Conservation (phyloP, 2,329 filamentous ascomycete genomes). For the Xylariales sp. region DNA sequence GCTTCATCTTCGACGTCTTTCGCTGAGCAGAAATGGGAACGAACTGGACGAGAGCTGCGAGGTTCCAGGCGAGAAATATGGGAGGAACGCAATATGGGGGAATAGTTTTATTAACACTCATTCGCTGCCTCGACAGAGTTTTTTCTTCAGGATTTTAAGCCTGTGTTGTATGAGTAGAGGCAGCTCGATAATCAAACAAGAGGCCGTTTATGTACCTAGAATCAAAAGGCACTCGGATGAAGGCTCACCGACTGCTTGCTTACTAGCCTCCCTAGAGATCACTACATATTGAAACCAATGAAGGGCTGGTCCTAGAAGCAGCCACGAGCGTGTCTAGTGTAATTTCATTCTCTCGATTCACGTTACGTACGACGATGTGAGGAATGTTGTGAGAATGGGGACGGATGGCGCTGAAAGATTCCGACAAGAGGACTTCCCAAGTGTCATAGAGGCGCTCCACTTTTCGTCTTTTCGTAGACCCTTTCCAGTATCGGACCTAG, state of each 20-base stretch:
- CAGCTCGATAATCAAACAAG: constrained; percentile 25
- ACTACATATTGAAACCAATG: constrained; percentile 26
- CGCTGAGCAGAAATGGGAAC: constrained; percentile 10
- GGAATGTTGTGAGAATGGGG: neutral
- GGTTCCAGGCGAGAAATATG: constrained; percentile 8
- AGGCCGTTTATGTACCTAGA: constrained; percentile 31
- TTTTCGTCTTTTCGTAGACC: constrained; percentile 14
- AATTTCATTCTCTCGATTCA: neutral
- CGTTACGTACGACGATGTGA: neutral
- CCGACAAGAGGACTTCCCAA: neutral
- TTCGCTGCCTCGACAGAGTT: constrained; percentile 35
- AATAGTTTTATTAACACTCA: constrained; percentile 38
- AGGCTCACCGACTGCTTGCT: constrained; percentile 4
- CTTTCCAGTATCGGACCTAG: neutral
- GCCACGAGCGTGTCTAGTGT: constrained; percentile 1
- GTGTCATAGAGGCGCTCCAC: constrained; percentile 16
- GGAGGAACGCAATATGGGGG: constrained; percentile 28
- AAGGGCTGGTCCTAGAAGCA: constrained; percentile 16
- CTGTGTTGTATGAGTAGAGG: constrained; percentile 40
- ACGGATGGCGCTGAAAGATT: neutral
- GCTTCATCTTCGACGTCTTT: constrained; percentile 13
- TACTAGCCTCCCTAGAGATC: constrained; percentile 13
- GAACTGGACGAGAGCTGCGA: neutral
- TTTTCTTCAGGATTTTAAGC: constrained; percentile 43
- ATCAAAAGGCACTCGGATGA: constrained; percentile 10